Conservation (phyloP, 257 asterid species). For the Solanum pimpinellifolium region DNA sequence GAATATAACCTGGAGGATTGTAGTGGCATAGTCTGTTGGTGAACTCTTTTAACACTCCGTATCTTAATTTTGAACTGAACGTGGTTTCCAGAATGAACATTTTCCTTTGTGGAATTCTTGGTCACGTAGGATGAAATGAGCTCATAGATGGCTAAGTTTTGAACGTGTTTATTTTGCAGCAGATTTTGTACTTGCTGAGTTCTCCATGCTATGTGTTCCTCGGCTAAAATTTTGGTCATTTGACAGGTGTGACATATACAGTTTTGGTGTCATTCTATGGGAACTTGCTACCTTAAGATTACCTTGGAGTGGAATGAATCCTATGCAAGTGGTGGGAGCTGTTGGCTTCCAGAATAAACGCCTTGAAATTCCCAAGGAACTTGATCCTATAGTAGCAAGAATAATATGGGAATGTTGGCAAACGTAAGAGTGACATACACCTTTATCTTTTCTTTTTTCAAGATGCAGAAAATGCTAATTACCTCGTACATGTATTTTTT, state of each 20-base stretch:
- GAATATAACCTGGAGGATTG: not conserved
- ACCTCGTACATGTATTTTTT: not conserved
- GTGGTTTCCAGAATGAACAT: not conserved
- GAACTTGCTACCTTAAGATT: constrained; percentile 88
- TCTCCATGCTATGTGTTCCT: not conserved
- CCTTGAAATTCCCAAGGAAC: constrained; percentile 92
- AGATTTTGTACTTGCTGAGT: not conserved
- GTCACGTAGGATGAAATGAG: not conserved
- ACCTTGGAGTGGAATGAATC: constrained; percentile 99
- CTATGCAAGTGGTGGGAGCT: constrained; percentile 99
- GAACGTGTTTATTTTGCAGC: not conserved
- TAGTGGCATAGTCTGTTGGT: not conserved
- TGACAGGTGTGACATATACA: constrained; percentile 91
- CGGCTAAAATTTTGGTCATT: not conserved
- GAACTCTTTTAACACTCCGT: not conserved
- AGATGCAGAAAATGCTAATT: not conserved
- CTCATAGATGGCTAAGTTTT: not conserved
- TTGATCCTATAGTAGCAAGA: constrained; percentile 87
- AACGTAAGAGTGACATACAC: constrained; percentile 36
- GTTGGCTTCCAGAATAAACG: constrained; percentile 97
- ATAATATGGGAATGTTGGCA: constrained; percentile 99
- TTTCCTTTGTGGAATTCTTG: not conserved
- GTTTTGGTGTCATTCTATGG: constrained; percentile 97
- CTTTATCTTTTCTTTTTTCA: not conserved
- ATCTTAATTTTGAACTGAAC: not conserved